Percentiles rank a stretch among this genome's conserved stretches.
Conservation (phyloP, 1,284 basidiomycete species). For the Microbotryum lychnidis-dioicae region DNA sequence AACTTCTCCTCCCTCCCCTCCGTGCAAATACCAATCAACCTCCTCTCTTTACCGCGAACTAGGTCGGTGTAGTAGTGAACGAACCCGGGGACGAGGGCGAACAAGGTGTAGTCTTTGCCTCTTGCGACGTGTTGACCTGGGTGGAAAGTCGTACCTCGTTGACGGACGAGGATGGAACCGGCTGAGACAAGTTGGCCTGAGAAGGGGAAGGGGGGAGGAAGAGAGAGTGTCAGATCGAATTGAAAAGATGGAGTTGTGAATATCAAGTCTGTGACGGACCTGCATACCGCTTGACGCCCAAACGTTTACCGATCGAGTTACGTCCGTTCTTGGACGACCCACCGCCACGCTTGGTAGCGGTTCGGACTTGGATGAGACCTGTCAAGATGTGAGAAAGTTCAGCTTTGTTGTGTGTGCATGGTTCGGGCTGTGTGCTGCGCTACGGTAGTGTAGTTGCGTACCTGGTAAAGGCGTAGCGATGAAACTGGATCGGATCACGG, state of each 20-base stretch:
- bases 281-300: constrained; percentile 90
- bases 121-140: constrained; percentile 84
- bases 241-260: too few relatives aligned
- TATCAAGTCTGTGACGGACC: constrained; percentile 56
- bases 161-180: constrained; percentile 87
- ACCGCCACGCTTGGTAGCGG: constrained; percentile 87
- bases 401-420: too few relatives aligned
- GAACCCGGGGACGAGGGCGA: constrained; percentile 75
- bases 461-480: constrained; percentile 25
- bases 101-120: constrained; percentile 86
- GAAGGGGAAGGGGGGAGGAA: background rate
- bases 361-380: constrained; percentile 62
- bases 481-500: constrained; percentile 23
- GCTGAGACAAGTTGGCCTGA: constrained; percentile 78
- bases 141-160: constrained; percentile 80
- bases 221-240: background rate
- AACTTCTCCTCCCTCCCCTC: constrained; percentile 58
- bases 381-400: too few relatives aligned
- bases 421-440: background rate
- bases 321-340: constrained; percentile 85
- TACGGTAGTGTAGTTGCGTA: background rate
- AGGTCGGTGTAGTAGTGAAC: constrained; percentile 68
- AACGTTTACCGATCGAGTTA: constrained; percentile 77
- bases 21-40: constrained; percentile 70
- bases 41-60: constrained; percentile 23